Percentiles rank a stretch among this genome's conserved stretches.
Conservation (phyloP, 2,329 filamentous ascomycete species). For the Pseudocercospora fijiensis region DNA sequence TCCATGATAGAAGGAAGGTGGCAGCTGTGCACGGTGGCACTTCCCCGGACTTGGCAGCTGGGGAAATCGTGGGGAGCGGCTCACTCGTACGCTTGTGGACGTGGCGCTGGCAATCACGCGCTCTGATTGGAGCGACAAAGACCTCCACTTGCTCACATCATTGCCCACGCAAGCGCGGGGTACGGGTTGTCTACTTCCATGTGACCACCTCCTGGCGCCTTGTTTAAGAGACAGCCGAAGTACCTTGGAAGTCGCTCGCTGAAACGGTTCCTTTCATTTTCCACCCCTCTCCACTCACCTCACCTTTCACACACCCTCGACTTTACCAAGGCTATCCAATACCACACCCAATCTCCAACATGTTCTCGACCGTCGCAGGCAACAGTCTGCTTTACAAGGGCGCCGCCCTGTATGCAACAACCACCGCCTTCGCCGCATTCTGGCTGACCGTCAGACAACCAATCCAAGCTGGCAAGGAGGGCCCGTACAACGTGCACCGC, state of each 20-base stretch:
- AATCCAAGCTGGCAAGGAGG: conserved; percentile 33
- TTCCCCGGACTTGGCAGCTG: not conserved
- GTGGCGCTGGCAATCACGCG: not conserved
- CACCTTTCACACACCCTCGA: conserved; percentile 7
- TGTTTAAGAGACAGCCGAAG: conserved; percentile 10
- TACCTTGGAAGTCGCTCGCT: conserved; percentile 9
- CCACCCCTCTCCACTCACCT: conserved; percentile 16
- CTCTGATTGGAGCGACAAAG: conserved; percentile 5
- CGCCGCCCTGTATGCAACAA: conserved; percentile 35
- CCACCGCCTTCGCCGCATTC: conserved; percentile 34
- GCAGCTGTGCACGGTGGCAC: not conserved
- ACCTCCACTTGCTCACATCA: not conserved
- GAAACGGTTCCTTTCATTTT: conserved; percentile 4
- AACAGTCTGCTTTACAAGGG: conserved; percentile 32
- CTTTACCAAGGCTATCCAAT: conserved; percentile 16
- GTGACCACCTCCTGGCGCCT: conserved; percentile 6
- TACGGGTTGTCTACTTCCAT: conserved; percentile 2
- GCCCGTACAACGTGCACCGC: conserved; percentile 38
- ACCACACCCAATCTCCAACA: conserved; percentile 24
- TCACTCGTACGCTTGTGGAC: not conserved
- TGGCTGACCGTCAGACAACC: conserved; percentile 35
- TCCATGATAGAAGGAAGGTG: not conserved
- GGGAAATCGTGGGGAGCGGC: not conserved
- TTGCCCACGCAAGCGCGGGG: conserved; percentile 10
- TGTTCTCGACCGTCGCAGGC: conserved; percentile 27